A percentile compares a stretch with the other conserved stretches of the same genome.
These are phyloP conservation scores for Sclerotinia trifoliorum DNA, from an alignment of 2,329 filamentous ascomycete genomes.

Conservation along the genomic window DNA sequence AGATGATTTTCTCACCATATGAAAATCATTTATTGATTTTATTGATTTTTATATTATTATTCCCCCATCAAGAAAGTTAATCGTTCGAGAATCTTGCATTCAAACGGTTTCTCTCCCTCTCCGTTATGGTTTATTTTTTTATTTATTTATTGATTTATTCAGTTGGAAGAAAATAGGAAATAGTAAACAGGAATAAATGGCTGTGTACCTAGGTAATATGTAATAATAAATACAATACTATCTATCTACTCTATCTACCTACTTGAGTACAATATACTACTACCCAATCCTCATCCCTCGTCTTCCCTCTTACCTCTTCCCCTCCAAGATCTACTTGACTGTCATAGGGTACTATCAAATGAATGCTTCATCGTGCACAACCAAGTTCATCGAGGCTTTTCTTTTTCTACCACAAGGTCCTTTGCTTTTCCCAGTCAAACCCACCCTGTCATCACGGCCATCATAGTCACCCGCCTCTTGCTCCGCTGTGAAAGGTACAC, in stretches of 20 bases:
- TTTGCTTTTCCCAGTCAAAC: neutral
- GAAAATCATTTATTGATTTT: constrained; percentile 13
- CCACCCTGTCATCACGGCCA: neutral
- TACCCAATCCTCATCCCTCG: neutral
- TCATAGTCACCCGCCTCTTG: neutral
- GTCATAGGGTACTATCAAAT: neutral
- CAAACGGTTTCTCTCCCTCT: neutral
- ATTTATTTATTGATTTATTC: neutral
- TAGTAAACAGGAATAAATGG: neutral
- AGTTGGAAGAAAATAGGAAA: neutral
- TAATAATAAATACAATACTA: neutral
- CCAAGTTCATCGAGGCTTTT: neutral
- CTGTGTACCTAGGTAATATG: neutral
- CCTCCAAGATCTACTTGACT: constrained; percentile 1
- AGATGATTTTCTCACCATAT: neutral
- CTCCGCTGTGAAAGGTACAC: neutral
- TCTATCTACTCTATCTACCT: too few species aligned
- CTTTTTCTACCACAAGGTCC: neutral
- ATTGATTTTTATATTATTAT: constrained; percentile 13
- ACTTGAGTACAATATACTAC: neutral
- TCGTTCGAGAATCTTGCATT: neutral
- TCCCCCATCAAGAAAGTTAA: neutral
- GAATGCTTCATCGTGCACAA: neutral
- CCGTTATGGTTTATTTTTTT: neutral
- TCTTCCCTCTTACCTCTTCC: neutral